Percentiles rank a stretch among this genome's conserved stretches.
phyloP scores from a whole-genome alignment of 208 protist genomes.

The Baffinella frigidus region DNA sequence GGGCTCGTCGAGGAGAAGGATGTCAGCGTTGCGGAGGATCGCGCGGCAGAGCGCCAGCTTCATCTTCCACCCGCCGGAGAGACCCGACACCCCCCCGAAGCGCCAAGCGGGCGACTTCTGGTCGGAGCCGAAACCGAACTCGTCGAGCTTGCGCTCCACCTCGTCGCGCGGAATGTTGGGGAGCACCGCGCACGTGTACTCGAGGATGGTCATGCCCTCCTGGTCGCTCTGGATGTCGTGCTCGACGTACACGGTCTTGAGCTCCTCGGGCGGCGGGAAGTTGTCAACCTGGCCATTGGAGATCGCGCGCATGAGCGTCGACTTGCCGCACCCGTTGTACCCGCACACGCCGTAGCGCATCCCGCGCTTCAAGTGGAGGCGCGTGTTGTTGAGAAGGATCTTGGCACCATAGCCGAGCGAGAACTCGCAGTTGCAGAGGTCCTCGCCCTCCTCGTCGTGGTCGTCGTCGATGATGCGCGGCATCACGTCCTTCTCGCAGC shows the following conservation, averaged over 20 bases:
- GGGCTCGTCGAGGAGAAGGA: constrained; percentile 78
- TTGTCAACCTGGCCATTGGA: constrained; percentile 70
- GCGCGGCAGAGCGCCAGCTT: constrained; percentile 74
- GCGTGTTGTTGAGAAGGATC: constrained; percentile 74
- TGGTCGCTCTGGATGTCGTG: constrained; percentile 73
- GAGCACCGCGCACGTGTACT: constrained; percentile 66
- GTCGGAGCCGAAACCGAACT: constrained; percentile 75
- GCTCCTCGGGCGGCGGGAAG: constrained; percentile 69
- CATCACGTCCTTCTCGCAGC: not conserved
- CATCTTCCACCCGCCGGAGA: constrained; percentile 80
- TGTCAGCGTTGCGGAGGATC: constrained; percentile 75
- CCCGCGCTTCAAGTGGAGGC: constrained; percentile 71
- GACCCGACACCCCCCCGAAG: constrained; percentile 53
- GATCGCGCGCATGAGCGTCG: constrained; percentile 76
- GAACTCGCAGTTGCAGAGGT: constrained; percentile 75
- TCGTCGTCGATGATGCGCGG: constrained; percentile 61
- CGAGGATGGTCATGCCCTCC: constrained; percentile 66
- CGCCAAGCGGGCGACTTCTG: constrained; percentile 26
- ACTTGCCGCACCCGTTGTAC: constrained; percentile 78
- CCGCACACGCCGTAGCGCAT: constrained; percentile 76
- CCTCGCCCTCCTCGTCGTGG: constrained; percentile 72
- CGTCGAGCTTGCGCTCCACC: constrained; percentile 61
- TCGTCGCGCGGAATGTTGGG: constrained; percentile 41
- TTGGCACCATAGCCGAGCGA: constrained; percentile 75
- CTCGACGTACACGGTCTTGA: constrained; percentile 73